Percentiles rank a stretch among this genome's conserved stretches.
Evolutionary conservation across 192 early-diverging fungal species (phyloP).

Genomic region (Oehlia diaphana): DNA sequence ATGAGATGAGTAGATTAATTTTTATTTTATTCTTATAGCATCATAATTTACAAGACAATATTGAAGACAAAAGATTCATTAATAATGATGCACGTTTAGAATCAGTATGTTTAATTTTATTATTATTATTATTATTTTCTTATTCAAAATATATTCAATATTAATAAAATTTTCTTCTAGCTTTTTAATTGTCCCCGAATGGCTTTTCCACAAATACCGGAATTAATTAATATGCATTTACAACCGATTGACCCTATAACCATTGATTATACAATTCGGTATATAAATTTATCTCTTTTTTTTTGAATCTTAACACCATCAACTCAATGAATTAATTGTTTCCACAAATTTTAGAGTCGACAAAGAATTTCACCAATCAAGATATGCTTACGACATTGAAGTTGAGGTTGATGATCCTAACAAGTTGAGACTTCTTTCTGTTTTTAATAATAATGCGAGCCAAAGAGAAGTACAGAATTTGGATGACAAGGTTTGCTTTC

Average conservation of each 20-base stretch:
- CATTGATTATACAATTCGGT: slow-evolving; percentile 87
- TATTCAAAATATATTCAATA: not conserved
- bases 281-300: slow-evolving; percentile 18
- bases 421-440: slow-evolving; percentile 55
- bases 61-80: slow-evolving; percentile 84
- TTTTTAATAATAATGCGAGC: slow-evolving; percentile 37
- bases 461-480: slow-evolving; percentile 45
- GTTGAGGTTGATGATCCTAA: slow-evolving; percentile 82
- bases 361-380: slow-evolving; percentile 70
- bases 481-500: slow-evolving; percentile 53
- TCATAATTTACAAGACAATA: slow-evolving; percentile 82
- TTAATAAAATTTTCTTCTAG: slow-evolving; percentile 34
- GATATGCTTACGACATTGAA: slow-evolving; percentile 88
- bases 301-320: not conserved
- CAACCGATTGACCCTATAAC: slow-evolving; percentile 82
- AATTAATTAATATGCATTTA: slow-evolving; percentile 75
- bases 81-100: slow-evolving; percentile 77
- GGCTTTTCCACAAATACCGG: slow-evolving; percentile 79
- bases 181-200: slow-evolving; percentile 68
- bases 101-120: slow-evolving; percentile 46
- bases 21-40: slow-evolving; percentile 42
- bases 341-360: slow-evolving; percentile 47
- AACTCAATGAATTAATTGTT: not conserved
- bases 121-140: slow-evolving; percentile 2
- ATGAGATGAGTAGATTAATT: not conserved